A percentile compares a stretch with the other conserved stretches of the same genome.
Evolutionary conservation across 2,329 filamentous ascomycete genomes (phyloP).

Genomic region (Colletotrichum coccodes): DNA sequence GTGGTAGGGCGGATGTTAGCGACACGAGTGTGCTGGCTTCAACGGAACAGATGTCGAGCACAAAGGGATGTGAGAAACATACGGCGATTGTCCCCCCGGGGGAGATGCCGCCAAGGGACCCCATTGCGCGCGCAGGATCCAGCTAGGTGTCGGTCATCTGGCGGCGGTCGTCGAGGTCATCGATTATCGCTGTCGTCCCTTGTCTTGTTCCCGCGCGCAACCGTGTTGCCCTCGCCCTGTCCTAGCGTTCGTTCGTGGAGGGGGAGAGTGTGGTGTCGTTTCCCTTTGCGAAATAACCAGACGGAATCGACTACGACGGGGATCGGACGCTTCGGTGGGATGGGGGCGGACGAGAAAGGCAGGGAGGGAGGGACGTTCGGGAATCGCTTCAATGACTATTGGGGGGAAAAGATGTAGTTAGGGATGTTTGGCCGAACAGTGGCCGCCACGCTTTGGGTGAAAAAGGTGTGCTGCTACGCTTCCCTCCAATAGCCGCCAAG

Average conservation of each 20-base stretch:
- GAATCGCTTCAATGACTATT: neutral
- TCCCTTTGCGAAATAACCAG: constrained; percentile 5
- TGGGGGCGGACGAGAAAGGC: neutral
- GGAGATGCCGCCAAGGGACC: constrained; percentile 79
- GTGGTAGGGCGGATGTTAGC: constrained; percentile 36
- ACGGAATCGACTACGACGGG: constrained; percentile 6
- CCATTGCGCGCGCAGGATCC: constrained; percentile 64
- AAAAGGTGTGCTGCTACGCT: neutral
- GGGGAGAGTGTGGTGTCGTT: neutral
- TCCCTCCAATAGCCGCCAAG: constrained; percentile 15
- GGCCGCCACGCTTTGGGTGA: neutral
- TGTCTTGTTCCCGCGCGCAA: neutral
- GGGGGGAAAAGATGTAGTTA: neutral
- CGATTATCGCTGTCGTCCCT: constrained; percentile 13
- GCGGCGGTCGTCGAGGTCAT: constrained; percentile 38
- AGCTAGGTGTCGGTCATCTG: constrained; percentile 58
- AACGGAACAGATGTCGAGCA: neutral
- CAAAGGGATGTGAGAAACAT: constrained; percentile 45
- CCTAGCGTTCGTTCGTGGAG: constrained; percentile 6
- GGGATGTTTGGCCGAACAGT: neutral
- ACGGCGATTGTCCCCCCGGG: constrained; percentile 82
- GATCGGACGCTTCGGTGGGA: constrained; percentile 5
- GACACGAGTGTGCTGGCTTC: neutral
- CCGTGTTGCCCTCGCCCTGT: constrained; percentile 5
- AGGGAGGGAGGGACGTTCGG: neutral